A percentile compares a stretch with the other conserved stretches of the same genome.
These are phyloP conservation scores for Nigrospora osmanthi DNA, from an alignment of 2,329 filamentous ascomycete species.

Conservation along the genomic window DNA sequence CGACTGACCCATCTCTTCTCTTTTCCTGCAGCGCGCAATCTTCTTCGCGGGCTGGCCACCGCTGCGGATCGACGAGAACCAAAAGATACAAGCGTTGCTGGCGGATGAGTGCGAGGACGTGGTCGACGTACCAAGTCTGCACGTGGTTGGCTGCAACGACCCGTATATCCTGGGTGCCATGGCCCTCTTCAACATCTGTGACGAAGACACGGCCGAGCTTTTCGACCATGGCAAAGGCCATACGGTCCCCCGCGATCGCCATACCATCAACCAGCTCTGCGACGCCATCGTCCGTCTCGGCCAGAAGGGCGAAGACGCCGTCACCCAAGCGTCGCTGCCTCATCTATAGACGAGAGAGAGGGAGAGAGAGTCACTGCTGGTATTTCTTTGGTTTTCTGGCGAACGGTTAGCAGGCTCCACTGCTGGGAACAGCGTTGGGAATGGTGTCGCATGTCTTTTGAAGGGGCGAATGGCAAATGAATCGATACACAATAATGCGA, in stretches of 20 bases:
- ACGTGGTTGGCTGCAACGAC: slow-evolving; percentile 30
- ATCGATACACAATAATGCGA: no score
- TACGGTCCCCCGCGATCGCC: slow-evolving; percentile 25
- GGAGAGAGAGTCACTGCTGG: no score
- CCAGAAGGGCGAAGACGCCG: no score
- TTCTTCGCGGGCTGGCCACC: slow-evolving; percentile 40
- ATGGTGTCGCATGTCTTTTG: no score
- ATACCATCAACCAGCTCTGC: slow-evolving; percentile 23
- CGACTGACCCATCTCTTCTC: slow-evolving; percentile 2
- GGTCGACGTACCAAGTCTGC: slow-evolving; percentile 30
- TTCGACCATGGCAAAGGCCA: slow-evolving; percentile 37
- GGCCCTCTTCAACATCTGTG: slow-evolving; percentile 32
- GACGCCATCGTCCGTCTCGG: neutral
- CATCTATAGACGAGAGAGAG: no score
- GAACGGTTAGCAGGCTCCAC: no score
- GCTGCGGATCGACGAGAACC: slow-evolving; percentile 12
- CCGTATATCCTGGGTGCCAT: slow-evolving; percentile 28
- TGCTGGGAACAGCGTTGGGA: no score
- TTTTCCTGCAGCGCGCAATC: slow-evolving; percentile 27
- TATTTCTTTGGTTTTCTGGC: no score
- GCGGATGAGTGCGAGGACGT: slow-evolving; percentile 28
- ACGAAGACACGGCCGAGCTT: slow-evolving; percentile 28
- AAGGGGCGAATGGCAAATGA: no score
- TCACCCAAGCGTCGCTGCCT: no score
- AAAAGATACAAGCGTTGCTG: slow-evolving; percentile 17